Base-by-base conservation (phyloP, 176 grass and related monocot genomes). In the Typha latifolia region DNA sequence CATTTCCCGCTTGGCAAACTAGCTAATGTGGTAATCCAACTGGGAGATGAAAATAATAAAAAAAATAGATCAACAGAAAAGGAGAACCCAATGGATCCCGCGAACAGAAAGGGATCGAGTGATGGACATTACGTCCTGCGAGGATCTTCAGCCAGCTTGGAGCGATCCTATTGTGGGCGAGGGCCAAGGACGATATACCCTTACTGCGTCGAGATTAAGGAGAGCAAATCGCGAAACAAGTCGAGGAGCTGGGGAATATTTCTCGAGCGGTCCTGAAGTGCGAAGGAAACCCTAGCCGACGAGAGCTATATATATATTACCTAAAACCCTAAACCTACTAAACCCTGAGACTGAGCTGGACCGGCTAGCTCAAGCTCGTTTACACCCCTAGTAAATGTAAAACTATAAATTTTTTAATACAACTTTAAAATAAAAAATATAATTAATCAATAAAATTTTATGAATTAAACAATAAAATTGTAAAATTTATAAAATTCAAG, bases 161-260 rank as follows among this genome's bases (percentile, higher is more conserved):
- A 9, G 90, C 1, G 24, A 83, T 86, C 80, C 86, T 86, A 83
- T 95, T 95, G 86, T 90, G 86, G 64, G 86, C 86, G 19, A 95
- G 74, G 31, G 90, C 90, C 62, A 86, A 95, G 4, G 90, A 85
- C 61, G 90, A 89, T 74, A 95, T 90, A 90, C 86, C 90, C 83
- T 95, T 90, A 23, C 85, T 88, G 66, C 62, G 24, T 26, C n/a
- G 52, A 57, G 4, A 18, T 57, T 37, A 6, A 37, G 34, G 52
- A 2, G 52, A 1, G 1, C 50, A 20, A 20, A 57, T 5, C 15
- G 16, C 24, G 19, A 8, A 15, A 8, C n/a, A 15, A 57, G 15
- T 57, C 1, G 24, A 0, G 2, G 24, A 26, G 24, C 24, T 2
- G 24, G 24, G 24, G 24, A 26, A 26, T 26, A 26, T 26, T 26